These are phyloP conservation scores for Penicillium paneum DNA, from an alignment of 2,329 filamentous ascomycete species.

Conservation along the genomic window DNA sequence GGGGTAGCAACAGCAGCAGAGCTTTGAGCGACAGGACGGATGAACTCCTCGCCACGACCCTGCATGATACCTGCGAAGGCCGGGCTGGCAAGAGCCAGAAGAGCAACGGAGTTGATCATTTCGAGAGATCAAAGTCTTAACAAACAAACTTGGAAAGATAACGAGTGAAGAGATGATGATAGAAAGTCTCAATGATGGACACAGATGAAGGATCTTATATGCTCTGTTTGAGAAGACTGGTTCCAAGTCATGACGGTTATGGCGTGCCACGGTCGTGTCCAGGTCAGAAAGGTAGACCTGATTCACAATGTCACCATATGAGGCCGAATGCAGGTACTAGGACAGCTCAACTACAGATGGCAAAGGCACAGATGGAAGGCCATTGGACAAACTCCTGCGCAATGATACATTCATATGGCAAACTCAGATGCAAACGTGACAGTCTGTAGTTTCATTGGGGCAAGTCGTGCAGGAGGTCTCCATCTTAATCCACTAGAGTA, in stretches of 20 bases:
- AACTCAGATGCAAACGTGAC: slow-evolving; percentile 28
- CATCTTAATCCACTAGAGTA: slow-evolving; percentile 1
- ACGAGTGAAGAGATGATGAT: slow-evolving; percentile 20
- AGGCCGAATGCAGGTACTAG: slow-evolving; percentile 20
- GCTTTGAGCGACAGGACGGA: slow-evolving; percentile 6
- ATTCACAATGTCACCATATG: slow-evolving; percentile 16
- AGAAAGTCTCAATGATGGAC: slow-evolving; percentile 2
- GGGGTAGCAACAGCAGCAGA: slow-evolving; percentile 4
- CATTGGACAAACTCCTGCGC: slow-evolving; percentile 9
- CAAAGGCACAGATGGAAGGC: slow-evolving; percentile 16
- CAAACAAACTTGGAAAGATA: slow-evolving; percentile 18
- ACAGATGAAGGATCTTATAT: slow-evolving; percentile 28
- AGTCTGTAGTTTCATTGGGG: slow-evolving; percentile 27
- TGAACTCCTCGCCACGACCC: slow-evolving; percentile 19
- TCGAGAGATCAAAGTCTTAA: slow-evolving; percentile 23
- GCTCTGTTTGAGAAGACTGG: slow-evolving; percentile 4
- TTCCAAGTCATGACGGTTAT: slow-evolving; percentile 18
- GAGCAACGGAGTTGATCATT: slow-evolving; percentile 38
- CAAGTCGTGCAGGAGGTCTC: slow-evolving; percentile 10
- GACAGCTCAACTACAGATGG: slow-evolving; percentile 16
- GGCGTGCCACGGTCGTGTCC: slow-evolving; percentile 29
- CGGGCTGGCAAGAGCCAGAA: slow-evolving; percentile 37
- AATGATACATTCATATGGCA: slow-evolving; percentile 16
- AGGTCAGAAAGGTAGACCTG: slow-evolving; percentile 24
- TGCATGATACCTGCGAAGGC: slow-evolving; percentile 36